Percentiles rank a stretch among this genome's conserved stretches.
Evolutionary conservation across 495 filamentous ascomycete genomes (phyloP).

Genomic region (Podospora fimiseda): DNA sequence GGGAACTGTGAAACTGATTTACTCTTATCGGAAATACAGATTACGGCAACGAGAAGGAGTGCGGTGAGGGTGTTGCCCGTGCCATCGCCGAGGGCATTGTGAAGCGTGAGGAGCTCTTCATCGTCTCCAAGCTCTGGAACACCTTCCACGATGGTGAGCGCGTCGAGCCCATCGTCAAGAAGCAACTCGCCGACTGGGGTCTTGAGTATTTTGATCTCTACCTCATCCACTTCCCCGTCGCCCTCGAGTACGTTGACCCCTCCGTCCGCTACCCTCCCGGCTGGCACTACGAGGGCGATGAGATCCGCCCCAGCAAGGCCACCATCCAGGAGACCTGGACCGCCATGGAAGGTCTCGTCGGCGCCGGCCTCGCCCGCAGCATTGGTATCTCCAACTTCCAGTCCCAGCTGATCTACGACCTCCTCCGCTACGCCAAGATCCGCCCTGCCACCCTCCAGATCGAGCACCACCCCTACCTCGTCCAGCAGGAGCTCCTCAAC

Average conservation of each 20-base stretch:
- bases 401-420: constrained; percentile 72
- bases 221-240: constrained; percentile 77
- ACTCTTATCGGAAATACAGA: constrained; percentile 41
- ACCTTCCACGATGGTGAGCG: constrained; percentile 70
- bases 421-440: constrained; percentile 76
- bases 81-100: constrained; percentile 83
- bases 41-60: constrained; percentile 84
- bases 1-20: not conserved
- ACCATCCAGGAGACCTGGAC: constrained; percentile 84
- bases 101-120: constrained; percentile 82
- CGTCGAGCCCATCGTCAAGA: constrained; percentile 65
- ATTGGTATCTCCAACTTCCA: constrained; percentile 93
- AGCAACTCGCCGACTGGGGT: constrained; percentile 73
- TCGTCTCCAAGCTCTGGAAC: constrained; percentile 92
- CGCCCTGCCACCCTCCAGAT: constrained; percentile 81
- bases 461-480: constrained; percentile 96
- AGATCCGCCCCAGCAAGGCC: constrained; percentile 56
- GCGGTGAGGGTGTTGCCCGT: constrained; percentile 75
- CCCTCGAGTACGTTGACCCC: constrained; percentile 74
- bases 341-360: constrained; percentile 74
- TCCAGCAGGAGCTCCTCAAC: constrained; percentile 67
- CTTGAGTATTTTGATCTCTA: constrained; percentile 82
- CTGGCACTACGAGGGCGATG: constrained; percentile 59
- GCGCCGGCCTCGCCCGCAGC: constrained; percentile 59
- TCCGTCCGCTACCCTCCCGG: constrained; percentile 72